phyloP scores from a whole-genome alignment of 345 rosid species.

The Triadica sebifera region DNA sequence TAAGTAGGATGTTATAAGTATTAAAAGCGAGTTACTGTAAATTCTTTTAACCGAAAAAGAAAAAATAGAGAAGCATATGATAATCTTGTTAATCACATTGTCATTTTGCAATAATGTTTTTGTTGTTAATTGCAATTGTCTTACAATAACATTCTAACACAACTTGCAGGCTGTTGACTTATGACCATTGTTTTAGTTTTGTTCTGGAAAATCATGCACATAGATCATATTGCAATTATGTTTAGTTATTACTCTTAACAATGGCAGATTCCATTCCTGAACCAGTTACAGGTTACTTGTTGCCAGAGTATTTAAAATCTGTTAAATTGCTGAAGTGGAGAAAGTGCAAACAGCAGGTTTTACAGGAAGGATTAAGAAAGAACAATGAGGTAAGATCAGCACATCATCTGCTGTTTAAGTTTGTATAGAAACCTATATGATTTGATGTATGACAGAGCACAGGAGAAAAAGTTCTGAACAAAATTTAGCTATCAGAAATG shows the following conservation, averaged over 20 bases:
- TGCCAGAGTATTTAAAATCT: neutral
- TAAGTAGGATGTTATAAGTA: constrained; percentile 10
- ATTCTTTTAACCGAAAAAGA: constrained; percentile 11
- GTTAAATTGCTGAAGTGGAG: neutral
- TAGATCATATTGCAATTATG: no score
- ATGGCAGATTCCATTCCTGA: neutral
- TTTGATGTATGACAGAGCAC: neutral
- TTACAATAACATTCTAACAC: neutral
- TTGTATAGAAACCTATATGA: neutral
- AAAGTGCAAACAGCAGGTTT: neutral
- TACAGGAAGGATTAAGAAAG: neutral
- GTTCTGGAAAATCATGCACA: neutral
- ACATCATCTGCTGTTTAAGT: neutral
- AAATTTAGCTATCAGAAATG: neutral
- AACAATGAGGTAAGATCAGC: neutral
- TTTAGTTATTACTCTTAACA: no score
- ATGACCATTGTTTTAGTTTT: no score
- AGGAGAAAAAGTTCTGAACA: neutral
- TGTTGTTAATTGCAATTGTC: neutral
- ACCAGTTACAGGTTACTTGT: neutral
- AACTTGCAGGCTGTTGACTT: neutral
- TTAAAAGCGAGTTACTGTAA: constrained; percentile 18
- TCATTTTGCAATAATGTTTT: neutral
- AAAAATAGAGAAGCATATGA: constrained; percentile 22
- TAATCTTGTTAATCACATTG: neutral